These are phyloP conservation scores for Populus euphratica DNA, from an alignment of 345 rosid genomes.

Conservation along the genomic window DNA sequence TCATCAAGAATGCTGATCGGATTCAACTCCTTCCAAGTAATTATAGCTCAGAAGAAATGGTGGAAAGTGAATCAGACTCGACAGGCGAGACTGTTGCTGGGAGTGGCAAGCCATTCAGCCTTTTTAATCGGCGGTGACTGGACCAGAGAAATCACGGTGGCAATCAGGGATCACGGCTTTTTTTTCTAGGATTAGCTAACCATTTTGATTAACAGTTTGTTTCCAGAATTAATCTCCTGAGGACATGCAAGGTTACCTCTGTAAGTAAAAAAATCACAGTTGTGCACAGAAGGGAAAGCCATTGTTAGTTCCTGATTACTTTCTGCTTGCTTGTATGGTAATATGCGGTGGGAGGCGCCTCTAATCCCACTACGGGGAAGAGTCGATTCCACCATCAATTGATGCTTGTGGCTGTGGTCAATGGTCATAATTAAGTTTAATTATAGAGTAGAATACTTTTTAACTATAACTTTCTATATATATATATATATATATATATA, in stretches of 20 bases:
- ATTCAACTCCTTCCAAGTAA: conserved; percentile 55
- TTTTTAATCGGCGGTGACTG: conserved; percentile 34
- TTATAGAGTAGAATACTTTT: too few relatives aligned
- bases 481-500: too few relatives aligned
- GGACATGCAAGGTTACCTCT: not conserved
- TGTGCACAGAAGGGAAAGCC: not conserved
- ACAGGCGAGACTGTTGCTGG: conserved; percentile 37
- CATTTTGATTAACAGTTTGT: not conserved
- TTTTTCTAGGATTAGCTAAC: not conserved
- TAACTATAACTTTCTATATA: too few relatives aligned
- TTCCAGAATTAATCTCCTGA: not conserved
- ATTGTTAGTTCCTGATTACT: not conserved
- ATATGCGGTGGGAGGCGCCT: too few relatives aligned
- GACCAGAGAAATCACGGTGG: not conserved
- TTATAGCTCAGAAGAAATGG: conserved; percentile 43
- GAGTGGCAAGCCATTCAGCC: conserved; percentile 31
- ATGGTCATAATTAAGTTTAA: too few relatives aligned
- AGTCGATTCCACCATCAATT: too few relatives aligned
- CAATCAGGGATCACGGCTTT: not conserved
- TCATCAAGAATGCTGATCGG: conserved; percentile 63
- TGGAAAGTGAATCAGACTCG: conserved; percentile 62
- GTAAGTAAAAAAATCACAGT: not conserved
- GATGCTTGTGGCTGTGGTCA: too few relatives aligned
- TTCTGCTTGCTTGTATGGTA: too few relatives aligned
- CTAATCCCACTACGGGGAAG: too few relatives aligned